These are phyloP conservation scores for Ceratobasidium sp. DNA, from an alignment of 1,284 basidiomycete genomes.

Conservation along the genomic window DNA sequence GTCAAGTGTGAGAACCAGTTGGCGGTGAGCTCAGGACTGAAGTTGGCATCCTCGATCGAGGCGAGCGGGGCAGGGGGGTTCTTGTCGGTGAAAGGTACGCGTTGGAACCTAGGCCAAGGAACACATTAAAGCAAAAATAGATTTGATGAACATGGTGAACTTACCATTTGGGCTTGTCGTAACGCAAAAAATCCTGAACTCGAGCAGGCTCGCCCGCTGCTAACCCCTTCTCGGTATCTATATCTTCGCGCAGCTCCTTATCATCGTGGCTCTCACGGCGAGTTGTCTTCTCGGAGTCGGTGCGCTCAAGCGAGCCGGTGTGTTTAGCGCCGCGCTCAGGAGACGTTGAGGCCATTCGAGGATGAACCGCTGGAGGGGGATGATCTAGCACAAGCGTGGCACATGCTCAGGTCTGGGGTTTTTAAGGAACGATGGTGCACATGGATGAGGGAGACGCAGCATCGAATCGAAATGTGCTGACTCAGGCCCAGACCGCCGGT, in stretches of 20 bases:
- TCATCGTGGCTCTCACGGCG: conserved; percentile 26
- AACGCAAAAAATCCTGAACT: conserved; percentile 32
- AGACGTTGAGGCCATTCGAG: not conserved
- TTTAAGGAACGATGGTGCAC: no score
- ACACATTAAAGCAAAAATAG: conserved; percentile 17
- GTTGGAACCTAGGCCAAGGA: conserved; percentile 26
- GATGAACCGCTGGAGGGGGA: no score
- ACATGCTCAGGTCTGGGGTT: no score
- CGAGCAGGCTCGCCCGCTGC: not conserved
- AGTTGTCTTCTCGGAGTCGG: conserved; percentile 38
- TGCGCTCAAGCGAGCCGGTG: conserved; percentile 33
- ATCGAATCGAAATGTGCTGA: not conserved
- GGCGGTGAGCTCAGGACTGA: conserved; percentile 67
- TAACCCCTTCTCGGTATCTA: not conserved
- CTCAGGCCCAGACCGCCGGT: not conserved
- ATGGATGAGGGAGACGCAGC: no score
- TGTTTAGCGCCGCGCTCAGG: not conserved
- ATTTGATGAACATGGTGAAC: not conserved
- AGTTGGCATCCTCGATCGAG: conserved; percentile 68
- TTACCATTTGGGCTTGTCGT: conserved; percentile 41
- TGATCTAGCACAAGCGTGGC: no score
- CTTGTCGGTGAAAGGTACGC: conserved; percentile 51
- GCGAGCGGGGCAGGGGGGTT: conserved; percentile 63
- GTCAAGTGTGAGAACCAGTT: conserved; percentile 67
- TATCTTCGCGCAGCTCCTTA: conserved; percentile 27